These are phyloP conservation scores for Mycogone perniciosa DNA, from an alignment of 2,329 filamentous ascomycete genomes.

Conservation along the genomic window DNA sequence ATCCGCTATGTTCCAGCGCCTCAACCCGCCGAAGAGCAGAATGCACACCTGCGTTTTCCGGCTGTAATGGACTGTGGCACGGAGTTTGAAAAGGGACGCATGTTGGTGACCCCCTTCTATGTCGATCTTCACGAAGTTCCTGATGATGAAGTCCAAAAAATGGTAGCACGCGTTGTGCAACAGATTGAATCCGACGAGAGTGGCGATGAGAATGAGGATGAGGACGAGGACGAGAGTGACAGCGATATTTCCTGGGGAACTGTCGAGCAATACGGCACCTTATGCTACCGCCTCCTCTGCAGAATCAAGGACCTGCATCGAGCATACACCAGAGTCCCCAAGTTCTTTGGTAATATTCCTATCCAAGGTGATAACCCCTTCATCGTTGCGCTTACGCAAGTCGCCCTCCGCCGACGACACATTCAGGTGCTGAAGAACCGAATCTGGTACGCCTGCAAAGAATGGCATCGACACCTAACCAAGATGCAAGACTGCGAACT, in stretches of 20 bases:
- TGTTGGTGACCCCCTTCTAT: no score
- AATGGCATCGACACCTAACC: neutral
- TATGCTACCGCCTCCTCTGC: neutral
- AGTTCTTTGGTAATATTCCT: neutral
- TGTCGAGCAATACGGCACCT: neutral
- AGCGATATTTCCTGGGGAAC: neutral
- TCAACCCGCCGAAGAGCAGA: no score
- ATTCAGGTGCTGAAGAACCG: neutral
- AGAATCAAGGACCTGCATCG: neutral
- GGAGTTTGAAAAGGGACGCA: no score
- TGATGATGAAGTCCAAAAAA: no score
- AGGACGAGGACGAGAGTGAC: neutral
- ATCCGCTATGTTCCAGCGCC: no score
- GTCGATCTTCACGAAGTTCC: no score
- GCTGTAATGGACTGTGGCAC: no score
- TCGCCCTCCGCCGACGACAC: neutral
- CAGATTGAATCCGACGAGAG: neutral
- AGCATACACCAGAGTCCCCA: neutral
- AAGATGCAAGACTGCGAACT: no score
- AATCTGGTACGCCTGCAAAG: neutral
- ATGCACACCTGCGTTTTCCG: no score
- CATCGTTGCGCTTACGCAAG: neutral
- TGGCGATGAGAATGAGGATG: neutral
- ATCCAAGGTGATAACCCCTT: neutral
- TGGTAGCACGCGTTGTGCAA: no score